Base-by-base conservation (phyloP, 768 basidiomycete species). In the Termitomyces sp. region DNA sequence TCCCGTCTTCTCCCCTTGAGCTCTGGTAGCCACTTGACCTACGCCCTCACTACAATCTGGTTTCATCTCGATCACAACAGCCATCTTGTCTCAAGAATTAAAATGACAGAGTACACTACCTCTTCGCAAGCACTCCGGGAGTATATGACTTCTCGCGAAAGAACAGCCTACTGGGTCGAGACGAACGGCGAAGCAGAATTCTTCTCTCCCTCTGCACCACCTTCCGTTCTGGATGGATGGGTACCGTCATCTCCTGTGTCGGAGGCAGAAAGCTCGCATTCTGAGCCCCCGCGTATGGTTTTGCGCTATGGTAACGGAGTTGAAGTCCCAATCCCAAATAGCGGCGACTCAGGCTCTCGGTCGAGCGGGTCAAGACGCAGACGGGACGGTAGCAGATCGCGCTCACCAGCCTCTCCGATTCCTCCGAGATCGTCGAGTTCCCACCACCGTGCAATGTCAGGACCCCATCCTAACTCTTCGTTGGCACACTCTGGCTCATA, bases 241-340 rank as follows among this genome's bases (percentile, higher is more conserved):
- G 62, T 73, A 19, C 72, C 73, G 14, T 70, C 74, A 21, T 72
- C 76, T 17, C 76, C 79, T 5, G 70, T 75, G 32, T 82, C 81
- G 35, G 79, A 79, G 41, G 77, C 73, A 2, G 79, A 73, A 57
- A 83, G 81, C 65, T 73, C 77, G 9, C 71, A 73, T 60, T 83
- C 82, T 8, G 63, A 83, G 11, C 89, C 89, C 1, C 89, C 89
- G 4, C 83, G 80, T 63, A 89, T 91, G 86, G 71, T 90, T 58
- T 71, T 90, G 63, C 81, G 81, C 54, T 91, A 84, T 67, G 76
- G 73, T 21, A 83, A 87, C 65, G 87, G 89, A 3, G 68, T 79
- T 2, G 85, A 89, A 69, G 69, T 85, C 8, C 84, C 86, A 35
- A 85, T 89, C 64, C 79, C 82, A n/a, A 74, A 37, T 37, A 38